Evolutionary conservation across 129 eudicot species (phyloP), one percentile per base, ranked within the genome.

Genomic region (Lonicera japonica): DNA sequence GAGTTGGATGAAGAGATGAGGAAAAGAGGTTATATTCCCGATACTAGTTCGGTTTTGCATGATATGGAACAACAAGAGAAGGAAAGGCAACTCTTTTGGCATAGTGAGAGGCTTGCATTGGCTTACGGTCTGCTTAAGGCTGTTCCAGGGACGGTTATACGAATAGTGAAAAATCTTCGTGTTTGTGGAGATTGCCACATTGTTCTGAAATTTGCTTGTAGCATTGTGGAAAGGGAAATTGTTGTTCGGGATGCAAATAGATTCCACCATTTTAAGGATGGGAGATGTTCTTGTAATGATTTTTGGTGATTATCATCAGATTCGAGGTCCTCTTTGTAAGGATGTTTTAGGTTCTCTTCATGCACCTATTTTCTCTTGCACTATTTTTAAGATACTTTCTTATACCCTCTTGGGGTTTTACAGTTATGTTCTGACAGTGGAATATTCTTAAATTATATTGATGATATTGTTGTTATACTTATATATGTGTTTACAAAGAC

Each of bases 141-240:
- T 48, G 81, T 76, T 22, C 87, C 83, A 7, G 94, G 95, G 46
- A 65, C 85, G 8, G 72, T 77, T 12, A 76, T 86, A 71, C 60
- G 89, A 8, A 70, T 90, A 15, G 80, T 83, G 67, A 90, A 90
- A 73, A 86, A 90, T 38, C 88, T 90, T 10, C 88, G 95, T 4
- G 81, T 83, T 58, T 89, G 97, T 78, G 91, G 90, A 48, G 91
- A 89, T 73, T 90, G 97, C 65, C 97, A 90, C 69, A 74, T 83
- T 20, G 79, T 83, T 71, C 67, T 90, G 57, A 90, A 90, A 74
- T 74, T 73, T 43, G 70, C 86, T 11, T 21, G 78, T 63, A 61
- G 78, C 40, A 86, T 90, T 65, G 82, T 61, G 2, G 54, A 63
- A 21, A 70, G 92, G 65, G 87, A 86, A 55, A 83, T 90, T 45